phyloP scores from a whole-genome alignment of 345 rosid genomes.

The Dipteronia sinensis region DNA sequence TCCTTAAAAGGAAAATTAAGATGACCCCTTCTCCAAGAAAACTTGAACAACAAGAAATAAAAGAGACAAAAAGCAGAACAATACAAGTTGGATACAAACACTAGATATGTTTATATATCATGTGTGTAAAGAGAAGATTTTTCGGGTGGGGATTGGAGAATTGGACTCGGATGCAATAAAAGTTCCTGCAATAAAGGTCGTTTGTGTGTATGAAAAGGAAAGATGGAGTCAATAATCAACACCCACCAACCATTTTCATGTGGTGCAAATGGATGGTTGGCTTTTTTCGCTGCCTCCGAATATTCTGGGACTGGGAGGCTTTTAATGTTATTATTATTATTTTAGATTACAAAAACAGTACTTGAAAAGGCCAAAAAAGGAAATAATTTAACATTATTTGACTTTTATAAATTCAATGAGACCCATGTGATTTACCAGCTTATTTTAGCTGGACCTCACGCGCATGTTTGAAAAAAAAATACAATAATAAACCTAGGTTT shows the following conservation, averaged over 20 bases:
- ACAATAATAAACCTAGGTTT: too few relatives aligned
- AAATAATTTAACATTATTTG: not conserved
- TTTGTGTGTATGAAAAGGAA: not conserved
- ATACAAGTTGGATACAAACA: not conserved
- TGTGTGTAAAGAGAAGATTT: too few relatives aligned
- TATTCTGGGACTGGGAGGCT: not conserved
- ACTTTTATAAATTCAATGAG: not conserved
- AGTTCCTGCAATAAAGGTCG: not conserved
- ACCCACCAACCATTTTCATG: not conserved
- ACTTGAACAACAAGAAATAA: not conserved
- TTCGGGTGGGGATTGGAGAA: too few relatives aligned
- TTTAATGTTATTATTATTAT: too few relatives aligned
- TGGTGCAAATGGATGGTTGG: not conserved
- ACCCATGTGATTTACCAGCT: not conserved
- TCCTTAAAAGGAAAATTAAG: not conserved
- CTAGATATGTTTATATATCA: not conserved
- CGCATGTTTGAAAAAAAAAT: not conserved
- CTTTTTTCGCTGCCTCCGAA: not conserved
- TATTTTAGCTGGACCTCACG: not conserved
- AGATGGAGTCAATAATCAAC: not conserved
- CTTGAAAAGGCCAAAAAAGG: too few relatives aligned
- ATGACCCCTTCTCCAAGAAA: constrained; percentile 15
- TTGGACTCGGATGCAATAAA: too few relatives aligned
- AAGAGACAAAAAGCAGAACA: not conserved
- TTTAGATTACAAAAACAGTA: not conserved